Evolutionary conservation across 495 filamentous ascomycete genomes (phyloP).

Genomic region (Cenococcum geophilum): DNA sequence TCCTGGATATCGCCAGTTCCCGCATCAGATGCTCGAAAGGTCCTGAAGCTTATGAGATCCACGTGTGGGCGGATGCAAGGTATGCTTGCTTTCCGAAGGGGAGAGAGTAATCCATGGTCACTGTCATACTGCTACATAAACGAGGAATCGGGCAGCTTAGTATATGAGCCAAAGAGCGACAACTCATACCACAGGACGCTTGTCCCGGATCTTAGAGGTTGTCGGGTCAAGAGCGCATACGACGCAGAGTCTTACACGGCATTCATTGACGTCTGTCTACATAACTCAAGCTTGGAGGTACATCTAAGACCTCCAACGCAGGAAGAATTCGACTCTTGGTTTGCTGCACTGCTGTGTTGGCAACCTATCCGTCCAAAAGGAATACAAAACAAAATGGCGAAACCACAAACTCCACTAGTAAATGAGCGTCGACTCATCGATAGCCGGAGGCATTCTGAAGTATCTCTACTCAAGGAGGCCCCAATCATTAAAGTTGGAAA

Average conservation of each 20-base stretch:
- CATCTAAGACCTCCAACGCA: constrained; percentile 66
- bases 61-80: constrained; percentile 66
- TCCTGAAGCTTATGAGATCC: constrained; percentile 62
- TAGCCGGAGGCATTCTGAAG: constrained; percentile 55
- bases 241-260: constrained; percentile 56
- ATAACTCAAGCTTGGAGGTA: constrained; percentile 61
- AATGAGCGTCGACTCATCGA: constrained; percentile 48
- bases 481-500: constrained; percentile 97
- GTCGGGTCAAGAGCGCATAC: constrained; percentile 58
- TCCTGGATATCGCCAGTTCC: constrained; percentile 47
- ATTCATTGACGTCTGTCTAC: constrained; percentile 76
- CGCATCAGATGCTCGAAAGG: constrained; percentile 55
- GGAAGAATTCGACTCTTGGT: constrained; percentile 83
- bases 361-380: constrained; percentile 77
- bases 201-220: constrained; percentile 80
- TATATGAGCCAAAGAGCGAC: constrained; percentile 58
- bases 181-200: constrained; percentile 52
- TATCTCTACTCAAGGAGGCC: constrained; percentile 59
- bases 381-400: constrained; percentile 67
- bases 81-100: constrained; percentile 57
- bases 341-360: constrained; percentile 90
- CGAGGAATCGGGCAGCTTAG: constrained; percentile 56
- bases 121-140: constrained; percentile 60
- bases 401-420: constrained; percentile 48
- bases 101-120: constrained; percentile 51